Evolutionary conservation across 192 early-diverging fungal species (phyloP).

Genomic region (Coemansia sp.): DNA sequence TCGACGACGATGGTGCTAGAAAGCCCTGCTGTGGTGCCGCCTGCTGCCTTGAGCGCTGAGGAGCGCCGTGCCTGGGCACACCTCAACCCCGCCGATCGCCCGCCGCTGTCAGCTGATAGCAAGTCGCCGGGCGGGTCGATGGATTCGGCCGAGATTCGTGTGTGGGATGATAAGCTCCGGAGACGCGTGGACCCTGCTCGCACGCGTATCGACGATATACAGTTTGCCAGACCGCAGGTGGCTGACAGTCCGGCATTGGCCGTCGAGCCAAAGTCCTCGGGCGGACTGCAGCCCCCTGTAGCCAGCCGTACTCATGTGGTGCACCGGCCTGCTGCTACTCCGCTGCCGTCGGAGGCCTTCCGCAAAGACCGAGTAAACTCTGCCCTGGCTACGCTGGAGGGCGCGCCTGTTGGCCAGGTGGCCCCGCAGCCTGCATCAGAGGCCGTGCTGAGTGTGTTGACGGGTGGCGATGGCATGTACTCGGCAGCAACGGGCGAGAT

Average conservation of each 20-base stretch:
- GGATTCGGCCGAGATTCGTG: conserved; percentile 12
- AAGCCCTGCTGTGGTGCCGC: conserved; percentile 15
- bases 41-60: conserved; percentile 8
- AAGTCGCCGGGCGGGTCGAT: conserved; percentile 8
- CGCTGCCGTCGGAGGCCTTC: conserved; percentile 8
- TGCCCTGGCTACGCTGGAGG: conserved; percentile 33
- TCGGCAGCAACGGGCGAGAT: background rate
- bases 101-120: conserved; percentile 24
- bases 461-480: background rate
- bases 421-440: background rate
- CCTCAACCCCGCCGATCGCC: conserved; percentile 19
- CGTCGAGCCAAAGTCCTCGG: conserved; percentile 33
- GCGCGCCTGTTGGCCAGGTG: background rate
- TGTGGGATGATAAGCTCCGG: conserved; percentile 34
- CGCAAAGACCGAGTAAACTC: conserved; percentile 25
- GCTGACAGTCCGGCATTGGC: conserved; percentile 26
- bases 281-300: conserved; percentile 20
- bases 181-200: conserved; percentile 15
- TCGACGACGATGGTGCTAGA: conserved; percentile 23
- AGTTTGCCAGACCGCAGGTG: conserved; percentile 11
- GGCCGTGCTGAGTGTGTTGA: background rate
- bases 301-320: conserved; percentile 1
- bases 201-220: background rate
- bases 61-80: conserved; percentile 40
- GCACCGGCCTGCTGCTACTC: background rate